A percentile compares a stretch with the other conserved stretches of the same genome.
Evolutionary conservation across 2,329 filamentous ascomycete genomes (phyloP).

Genomic region (Aaosphaeria arxii): DNA sequence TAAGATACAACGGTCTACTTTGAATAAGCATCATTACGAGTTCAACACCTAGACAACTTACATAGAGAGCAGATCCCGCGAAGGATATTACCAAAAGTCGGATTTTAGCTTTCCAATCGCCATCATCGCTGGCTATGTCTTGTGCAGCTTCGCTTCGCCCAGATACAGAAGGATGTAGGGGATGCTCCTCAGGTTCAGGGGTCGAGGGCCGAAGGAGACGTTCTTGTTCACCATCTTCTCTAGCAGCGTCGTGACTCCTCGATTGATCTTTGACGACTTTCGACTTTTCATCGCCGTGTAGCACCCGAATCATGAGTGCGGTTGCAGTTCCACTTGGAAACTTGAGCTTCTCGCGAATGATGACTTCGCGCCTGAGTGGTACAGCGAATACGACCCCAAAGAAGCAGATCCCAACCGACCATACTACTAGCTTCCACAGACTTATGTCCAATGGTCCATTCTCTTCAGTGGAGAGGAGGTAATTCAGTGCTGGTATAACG

Average conservation of each 20-base stretch:
- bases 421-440: conserved; percentile 76
- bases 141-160: conserved; percentile 14
- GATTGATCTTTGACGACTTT: conserved; percentile 6
- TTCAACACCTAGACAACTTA: conserved; percentile 20
- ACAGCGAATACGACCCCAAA: conserved; percentile 98
- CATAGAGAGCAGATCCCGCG: conserved; percentile 53
- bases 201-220: conserved; percentile 28
- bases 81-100: conserved; percentile 60
- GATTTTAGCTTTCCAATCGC: conserved; percentile 62
- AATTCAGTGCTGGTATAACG: conserved; percentile 89
- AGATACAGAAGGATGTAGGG: conserved; percentile 12
- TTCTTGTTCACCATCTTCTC: conserved; percentile 21
- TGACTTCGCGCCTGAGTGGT: conserved; percentile 83
- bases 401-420: conserved; percentile 90
- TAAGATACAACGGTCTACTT: conserved; percentile 76
- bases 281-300: conserved; percentile 63
- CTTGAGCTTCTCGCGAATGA: conserved; percentile 85
- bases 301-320: conserved; percentile 83
- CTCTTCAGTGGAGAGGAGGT: conserved; percentile 73
- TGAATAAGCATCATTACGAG: conserved; percentile 1
- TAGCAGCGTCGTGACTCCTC: not conserved
- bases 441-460: conserved; percentile 71
- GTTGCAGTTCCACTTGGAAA: conserved; percentile 97
- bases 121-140: conserved; percentile 30
- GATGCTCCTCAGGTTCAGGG: conserved; percentile 17